A percentile compares a stretch with the other conserved stretches of the same genome.
Evolutionary conservation across 805 yeast genomes (phyloP).

Genomic region (Wickerhamomyces hampshirensis): DNA sequence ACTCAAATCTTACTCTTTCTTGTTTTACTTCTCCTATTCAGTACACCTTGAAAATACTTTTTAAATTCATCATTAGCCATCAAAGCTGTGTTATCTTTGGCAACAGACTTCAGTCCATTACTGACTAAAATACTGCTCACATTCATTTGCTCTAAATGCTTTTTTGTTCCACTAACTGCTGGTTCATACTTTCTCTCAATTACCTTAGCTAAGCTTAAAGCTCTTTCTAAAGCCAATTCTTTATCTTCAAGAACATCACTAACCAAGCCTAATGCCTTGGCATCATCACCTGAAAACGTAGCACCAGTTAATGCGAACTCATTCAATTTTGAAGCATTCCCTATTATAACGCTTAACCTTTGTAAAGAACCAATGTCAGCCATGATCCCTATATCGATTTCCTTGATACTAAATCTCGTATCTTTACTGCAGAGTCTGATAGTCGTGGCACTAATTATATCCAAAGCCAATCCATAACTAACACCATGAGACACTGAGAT

Average conservation of each 20-base stretch:
- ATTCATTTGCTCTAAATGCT: slow-evolving; percentile 40
- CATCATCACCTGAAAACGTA: slow-evolving; percentile 49
- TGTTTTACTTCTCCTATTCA: slow-evolving; percentile 5
- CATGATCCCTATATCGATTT: slow-evolving; percentile 66
- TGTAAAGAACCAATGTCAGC: slow-evolving; percentile 80
- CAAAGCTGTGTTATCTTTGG: slow-evolving; percentile 42
- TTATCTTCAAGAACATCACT: slow-evolving; percentile 42
- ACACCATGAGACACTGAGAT: slow-evolving; percentile 64
- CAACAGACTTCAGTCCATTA: slow-evolving; percentile 46
- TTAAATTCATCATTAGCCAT: slow-evolving; percentile 11
- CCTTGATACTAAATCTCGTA: slow-evolving; percentile 55
- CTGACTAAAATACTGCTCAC: slow-evolving; percentile 33
- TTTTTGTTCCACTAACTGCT: slow-evolving; percentile 64
- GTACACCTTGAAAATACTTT: slow-evolving; percentile 5
- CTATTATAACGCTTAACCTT: slow-evolving; percentile 50
- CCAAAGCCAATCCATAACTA: slow-evolving; percentile 62
- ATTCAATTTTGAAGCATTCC: slow-evolving; percentile 51
- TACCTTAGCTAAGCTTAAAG: slow-evolving; percentile 39
- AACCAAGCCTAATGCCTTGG: slow-evolving; percentile 50
- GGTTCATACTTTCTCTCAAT: slow-evolving; percentile 47
- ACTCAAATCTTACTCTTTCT: slow-evolving; percentile 3
- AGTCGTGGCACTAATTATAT: slow-evolving; percentile 53
- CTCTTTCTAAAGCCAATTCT: slow-evolving; percentile 43
- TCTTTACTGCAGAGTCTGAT: slow-evolving; percentile 54
- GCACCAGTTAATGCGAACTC: slow-evolving; percentile 63